phyloP scores from a whole-genome alignment of 345 rosid genomes.

The Orychophragmus violaceus region DNA sequence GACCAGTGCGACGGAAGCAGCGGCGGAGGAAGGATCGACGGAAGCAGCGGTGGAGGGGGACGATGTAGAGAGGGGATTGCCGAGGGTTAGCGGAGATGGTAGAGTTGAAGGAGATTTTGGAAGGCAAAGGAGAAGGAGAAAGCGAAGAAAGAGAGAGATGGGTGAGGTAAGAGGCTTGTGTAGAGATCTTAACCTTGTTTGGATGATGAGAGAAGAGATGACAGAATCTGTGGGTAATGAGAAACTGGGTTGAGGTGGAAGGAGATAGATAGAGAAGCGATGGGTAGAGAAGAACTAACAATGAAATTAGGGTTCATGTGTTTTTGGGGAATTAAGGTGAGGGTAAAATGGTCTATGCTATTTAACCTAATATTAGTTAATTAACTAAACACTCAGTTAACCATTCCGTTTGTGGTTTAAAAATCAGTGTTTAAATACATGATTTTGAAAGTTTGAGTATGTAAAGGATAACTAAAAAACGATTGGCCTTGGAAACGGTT shows the following conservation, averaged over 20 bases:
- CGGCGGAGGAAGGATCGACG: conserved; percentile 75
- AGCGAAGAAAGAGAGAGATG: conserved; percentile 46
- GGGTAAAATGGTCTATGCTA: too few relatives aligned
- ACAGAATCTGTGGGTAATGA: conserved; percentile 36
- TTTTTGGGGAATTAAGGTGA: too few relatives aligned
- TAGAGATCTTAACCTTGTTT: conserved; percentile 56
- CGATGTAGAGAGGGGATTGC: conserved; percentile 68
- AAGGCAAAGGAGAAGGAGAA: conserved; percentile 36
- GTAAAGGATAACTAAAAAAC: too few relatives aligned
- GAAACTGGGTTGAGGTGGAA: conserved; percentile 38
- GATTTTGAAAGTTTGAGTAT: too few relatives aligned
- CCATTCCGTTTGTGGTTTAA: too few relatives aligned
- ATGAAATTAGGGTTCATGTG: too few relatives aligned
- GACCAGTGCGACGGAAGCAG: conserved; percentile 75
- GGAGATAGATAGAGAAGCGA: conserved; percentile 41
- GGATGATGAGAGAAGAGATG: conserved; percentile 53
- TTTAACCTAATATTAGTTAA: too few relatives aligned
- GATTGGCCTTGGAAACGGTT: too few relatives aligned
- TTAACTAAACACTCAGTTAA: too few relatives aligned
- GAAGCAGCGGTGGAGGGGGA: conserved; percentile 92
- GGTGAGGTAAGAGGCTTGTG: conserved; percentile 58
- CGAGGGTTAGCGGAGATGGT: conserved; percentile 78
- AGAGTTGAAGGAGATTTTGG: conserved; percentile 66
- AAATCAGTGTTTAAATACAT: too few relatives aligned
- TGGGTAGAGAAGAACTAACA: conserved; percentile 39